Percentiles rank a stretch among this genome's conserved stretches.
phyloP scores from a whole-genome alignment of 805 yeast species.

The Brettanomyces custersianus region DNA sequence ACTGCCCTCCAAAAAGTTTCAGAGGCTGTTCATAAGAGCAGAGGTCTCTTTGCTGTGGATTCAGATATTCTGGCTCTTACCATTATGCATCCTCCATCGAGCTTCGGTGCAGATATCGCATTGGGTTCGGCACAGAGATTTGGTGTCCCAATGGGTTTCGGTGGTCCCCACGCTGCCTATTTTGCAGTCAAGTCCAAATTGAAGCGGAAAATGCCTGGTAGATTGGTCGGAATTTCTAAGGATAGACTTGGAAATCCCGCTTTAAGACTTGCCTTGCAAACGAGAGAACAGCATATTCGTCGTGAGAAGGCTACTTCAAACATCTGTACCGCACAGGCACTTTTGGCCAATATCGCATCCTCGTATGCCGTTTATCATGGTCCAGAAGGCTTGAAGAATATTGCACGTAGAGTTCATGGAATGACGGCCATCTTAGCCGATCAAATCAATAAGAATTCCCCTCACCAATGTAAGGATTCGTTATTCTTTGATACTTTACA shows the following conservation, averaged over 20 bases:
- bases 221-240: conserved; percentile 87
- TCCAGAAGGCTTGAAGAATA: conserved; percentile 70
- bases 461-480: conserved; percentile 35
- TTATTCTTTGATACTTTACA: conserved; percentile 86
- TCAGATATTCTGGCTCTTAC: conserved; percentile 88
- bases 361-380: conserved; percentile 97
- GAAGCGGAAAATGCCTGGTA: conserved; percentile 92
- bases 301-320: conserved; percentile 97
- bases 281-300: conserved; percentile 96
- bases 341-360: conserved; percentile 90
- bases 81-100: conserved; percentile 71
- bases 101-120: conserved; percentile 87
- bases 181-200: conserved; percentile 77
- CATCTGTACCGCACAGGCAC: conserved; percentile 96
- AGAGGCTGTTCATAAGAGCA: conserved; percentile 55
- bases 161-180: conserved; percentile 99
- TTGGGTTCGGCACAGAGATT: conserved; percentile 91
- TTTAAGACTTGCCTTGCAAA: conserved; percentile 85
- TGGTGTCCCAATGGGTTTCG: conserved; percentile 96
- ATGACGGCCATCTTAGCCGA: conserved; percentile 64
- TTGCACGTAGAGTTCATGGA: conserved; percentile 71
- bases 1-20: conserved; percentile 46
- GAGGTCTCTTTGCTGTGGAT: conserved; percentile 79
- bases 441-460: conserved; percentile 31
- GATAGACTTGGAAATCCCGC: conserved; percentile 90